Percentiles rank a stretch among this genome's conserved stretches.
Evolutionary conservation across 257 asterid genomes (phyloP).

Genomic region (Plantago elongata): DNA sequence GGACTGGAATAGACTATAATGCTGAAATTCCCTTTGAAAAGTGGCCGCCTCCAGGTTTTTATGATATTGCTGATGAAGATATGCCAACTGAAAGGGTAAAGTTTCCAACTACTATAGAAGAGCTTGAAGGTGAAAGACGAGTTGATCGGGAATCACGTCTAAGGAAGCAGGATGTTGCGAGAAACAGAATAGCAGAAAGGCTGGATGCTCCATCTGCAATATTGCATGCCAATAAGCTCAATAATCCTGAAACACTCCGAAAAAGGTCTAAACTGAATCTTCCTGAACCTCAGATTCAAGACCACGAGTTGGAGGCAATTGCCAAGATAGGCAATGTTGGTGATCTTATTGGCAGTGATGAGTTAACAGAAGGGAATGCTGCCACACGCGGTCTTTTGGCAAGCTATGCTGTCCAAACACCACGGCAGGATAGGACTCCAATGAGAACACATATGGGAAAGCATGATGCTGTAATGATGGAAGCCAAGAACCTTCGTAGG

Average conservation of each 20-base stretch:
- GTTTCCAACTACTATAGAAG: conserved; percentile 94
- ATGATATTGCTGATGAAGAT: conserved; percentile 78
- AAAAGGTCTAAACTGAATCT: conserved; percentile 78
- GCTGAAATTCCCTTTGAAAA: conserved; percentile 96
- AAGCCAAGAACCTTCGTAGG: conserved; percentile 91
- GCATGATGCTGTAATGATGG: conserved; percentile 97
- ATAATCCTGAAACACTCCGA: conserved; percentile 90
- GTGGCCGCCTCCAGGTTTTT: conserved; percentile 96
- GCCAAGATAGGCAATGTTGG: conserved; percentile 92
- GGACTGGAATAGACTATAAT: conserved; percentile 91
- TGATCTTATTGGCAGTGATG: conserved; percentile 78
- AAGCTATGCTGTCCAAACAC: conserved; percentile 69
- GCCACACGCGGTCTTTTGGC: conserved; percentile 94
- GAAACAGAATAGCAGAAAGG: conserved; percentile 83
- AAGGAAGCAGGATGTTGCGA: conserved; percentile 91
- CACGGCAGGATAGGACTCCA: conserved; percentile 89
- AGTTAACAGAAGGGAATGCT: conserved; percentile 78
- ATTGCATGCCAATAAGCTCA: conserved; percentile 89
- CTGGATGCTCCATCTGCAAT: conserved; percentile 95
- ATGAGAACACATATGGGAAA: conserved; percentile 82
- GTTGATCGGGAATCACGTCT: conserved; percentile 81
- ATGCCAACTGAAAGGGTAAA: conserved; percentile 67
- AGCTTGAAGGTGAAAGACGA: conserved; percentile 98
- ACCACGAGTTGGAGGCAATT: conserved; percentile 94
- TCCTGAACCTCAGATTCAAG: conserved; percentile 94